phyloP scores from a whole-genome alignment of 169 alveolate species.

The Amoebophrya sp. region DNA sequence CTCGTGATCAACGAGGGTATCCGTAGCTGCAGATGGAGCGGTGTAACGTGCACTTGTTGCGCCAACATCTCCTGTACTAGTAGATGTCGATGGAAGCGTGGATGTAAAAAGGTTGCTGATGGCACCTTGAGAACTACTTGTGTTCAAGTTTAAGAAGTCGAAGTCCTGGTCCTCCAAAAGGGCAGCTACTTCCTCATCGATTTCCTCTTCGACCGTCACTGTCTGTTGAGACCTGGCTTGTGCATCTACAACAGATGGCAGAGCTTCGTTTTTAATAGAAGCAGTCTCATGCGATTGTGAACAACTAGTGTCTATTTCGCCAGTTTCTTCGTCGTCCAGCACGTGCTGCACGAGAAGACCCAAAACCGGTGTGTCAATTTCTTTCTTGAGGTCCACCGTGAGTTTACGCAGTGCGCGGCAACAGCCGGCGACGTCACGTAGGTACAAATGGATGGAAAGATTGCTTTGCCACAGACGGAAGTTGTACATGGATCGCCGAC shows the following conservation, averaged over 20 bases:
- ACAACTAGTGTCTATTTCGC: background rate
- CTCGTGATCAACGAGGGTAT: background rate
- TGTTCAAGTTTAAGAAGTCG: background rate
- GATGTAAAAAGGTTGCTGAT: too few species aligned
- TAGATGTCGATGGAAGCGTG: too few species aligned
- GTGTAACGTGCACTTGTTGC: too few species aligned
- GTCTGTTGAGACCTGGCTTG: background rate
- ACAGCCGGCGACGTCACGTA: background rate
- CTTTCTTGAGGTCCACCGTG: background rate
- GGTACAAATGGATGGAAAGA: background rate
- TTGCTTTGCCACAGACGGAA: background rate
- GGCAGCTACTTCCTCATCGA: background rate
- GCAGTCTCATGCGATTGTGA: too few species aligned
- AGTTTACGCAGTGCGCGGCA: background rate
- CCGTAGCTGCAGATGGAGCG: background rate
- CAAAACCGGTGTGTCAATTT: background rate
- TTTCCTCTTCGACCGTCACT: background rate
- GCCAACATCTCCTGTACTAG: too few species aligned
- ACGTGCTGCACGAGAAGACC: background rate
- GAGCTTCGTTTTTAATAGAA: too few species aligned
- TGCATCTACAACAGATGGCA: too few species aligned
- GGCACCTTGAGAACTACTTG: background rate
- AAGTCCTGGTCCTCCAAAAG: background rate
- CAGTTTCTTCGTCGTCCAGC: background rate
- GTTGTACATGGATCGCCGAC: background rate